phyloP scores from a whole-genome alignment of 805 yeast genomes.

The Debaryomyces prosopidis region DNA sequence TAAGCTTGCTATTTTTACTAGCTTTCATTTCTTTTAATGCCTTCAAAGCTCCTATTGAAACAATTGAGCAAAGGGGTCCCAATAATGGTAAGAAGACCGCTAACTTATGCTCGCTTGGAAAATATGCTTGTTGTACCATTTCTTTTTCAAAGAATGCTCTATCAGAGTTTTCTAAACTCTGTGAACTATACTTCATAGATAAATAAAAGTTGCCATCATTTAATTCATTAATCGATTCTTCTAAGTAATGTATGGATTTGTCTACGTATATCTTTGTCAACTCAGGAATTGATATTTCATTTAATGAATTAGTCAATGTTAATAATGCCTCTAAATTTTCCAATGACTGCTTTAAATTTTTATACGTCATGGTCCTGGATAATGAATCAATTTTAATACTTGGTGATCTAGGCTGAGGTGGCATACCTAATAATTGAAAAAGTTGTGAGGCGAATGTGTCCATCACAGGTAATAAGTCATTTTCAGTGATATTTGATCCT shows the following conservation, averaged over 20 bases:
- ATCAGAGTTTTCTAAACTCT: slow-evolving; percentile 62
- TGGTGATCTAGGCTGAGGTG: slow-evolving; percentile 57
- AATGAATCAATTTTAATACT: slow-evolving; percentile 64
- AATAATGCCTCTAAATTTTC: slow-evolving; percentile 73
- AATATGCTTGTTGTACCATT: slow-evolving; percentile 93
- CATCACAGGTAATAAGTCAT: slow-evolving; percentile 56
- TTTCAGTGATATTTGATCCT: slow-evolving; percentile 29
- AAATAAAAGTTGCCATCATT: slow-evolving; percentile 28
- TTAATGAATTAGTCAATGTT: slow-evolving; percentile 65
- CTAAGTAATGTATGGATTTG: slow-evolving; percentile 46
- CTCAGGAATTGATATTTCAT: slow-evolving; percentile 82
- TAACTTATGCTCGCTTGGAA: slow-evolving; percentile 93
- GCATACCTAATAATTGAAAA: slow-evolving; percentile 70
- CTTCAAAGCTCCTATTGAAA: slow-evolving; percentile 51
- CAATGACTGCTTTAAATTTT: slow-evolving; percentile 61
- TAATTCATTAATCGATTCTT: slow-evolving; percentile 30
- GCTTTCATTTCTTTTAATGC: slow-evolving; percentile 36
- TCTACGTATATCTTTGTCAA: slow-evolving; percentile 61
- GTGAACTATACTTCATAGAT: slow-evolving; percentile 42
- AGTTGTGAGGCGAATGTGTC: slow-evolving; percentile 75
- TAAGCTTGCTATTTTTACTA: neutral
- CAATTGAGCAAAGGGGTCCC: slow-evolving; percentile 80
- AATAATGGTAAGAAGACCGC: slow-evolving; percentile 90
- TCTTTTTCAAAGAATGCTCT: slow-evolving; percentile 89
- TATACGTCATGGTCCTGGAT: slow-evolving; percentile 56